A percentile compares a stretch with the other conserved stretches of the same genome.
These are phyloP conservation scores for Pichia sp. DNA, from an alignment of 1,139 yeast genomes.

Conservation along the genomic window DNA sequence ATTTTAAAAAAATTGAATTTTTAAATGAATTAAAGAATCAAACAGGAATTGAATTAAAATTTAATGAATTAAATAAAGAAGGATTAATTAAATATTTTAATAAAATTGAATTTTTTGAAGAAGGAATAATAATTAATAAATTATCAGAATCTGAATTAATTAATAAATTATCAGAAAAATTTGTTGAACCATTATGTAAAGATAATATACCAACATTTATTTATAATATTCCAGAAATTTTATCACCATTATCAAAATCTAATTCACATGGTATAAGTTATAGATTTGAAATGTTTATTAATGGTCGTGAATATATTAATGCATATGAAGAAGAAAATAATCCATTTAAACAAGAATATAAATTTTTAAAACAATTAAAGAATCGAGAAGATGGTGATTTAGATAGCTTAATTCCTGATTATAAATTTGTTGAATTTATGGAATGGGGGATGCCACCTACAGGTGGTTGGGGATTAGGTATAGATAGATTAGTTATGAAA, in stretches of 20 bases:
- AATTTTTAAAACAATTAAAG: constrained; percentile 52
- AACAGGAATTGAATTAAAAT: constrained; percentile 31
- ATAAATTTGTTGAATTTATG: constrained; percentile 64
- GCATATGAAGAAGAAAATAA: constrained; percentile 96
- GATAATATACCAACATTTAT: constrained; percentile 57
- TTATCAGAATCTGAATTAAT: constrained; percentile 50
- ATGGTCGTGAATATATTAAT: constrained; percentile 78
- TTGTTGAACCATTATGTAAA: constrained; percentile 57
- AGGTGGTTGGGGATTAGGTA: constrained; percentile 97
- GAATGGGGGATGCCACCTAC: constrained; percentile 96
- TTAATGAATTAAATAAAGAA: neutral
- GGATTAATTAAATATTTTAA: constrained; percentile 1
- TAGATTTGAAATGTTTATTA: constrained; percentile 79
- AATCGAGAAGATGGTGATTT: constrained; percentile 46
- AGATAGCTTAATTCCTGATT: constrained; percentile 69
- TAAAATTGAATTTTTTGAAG: neutral
- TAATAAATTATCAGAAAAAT: constrained; percentile 57
- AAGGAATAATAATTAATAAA: neutral
- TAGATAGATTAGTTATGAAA: constrained; percentile 83
- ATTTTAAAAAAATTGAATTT: constrained; percentile 47
- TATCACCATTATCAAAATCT: constrained; percentile 88
- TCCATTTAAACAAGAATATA: constrained; percentile 60
- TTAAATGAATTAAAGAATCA: constrained; percentile 48
- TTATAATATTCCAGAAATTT: constrained; percentile 72
- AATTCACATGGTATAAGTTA: constrained; percentile 31